Evolutionary conservation across 1,139 yeast genomes (phyloP).

Genomic region (Kodamaea suecica): DNA sequence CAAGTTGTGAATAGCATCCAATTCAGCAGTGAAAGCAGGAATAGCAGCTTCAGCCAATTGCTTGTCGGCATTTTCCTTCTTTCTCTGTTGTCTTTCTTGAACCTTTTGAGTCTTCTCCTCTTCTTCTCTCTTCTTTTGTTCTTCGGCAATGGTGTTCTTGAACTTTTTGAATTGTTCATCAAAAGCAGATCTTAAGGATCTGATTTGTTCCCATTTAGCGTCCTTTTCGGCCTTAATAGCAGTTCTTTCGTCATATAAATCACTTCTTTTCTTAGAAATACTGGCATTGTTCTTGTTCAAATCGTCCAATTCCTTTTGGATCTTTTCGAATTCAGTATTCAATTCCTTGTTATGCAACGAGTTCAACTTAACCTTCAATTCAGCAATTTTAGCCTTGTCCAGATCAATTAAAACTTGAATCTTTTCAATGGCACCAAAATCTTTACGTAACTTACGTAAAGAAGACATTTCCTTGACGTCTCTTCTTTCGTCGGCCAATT

Average conservation of each 20-base stretch:
- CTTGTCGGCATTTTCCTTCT: slow-evolving; percentile 63
- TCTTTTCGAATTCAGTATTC: slow-evolving; percentile 56
- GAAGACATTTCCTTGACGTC: slow-evolving; percentile 80
- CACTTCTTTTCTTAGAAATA: slow-evolving; percentile 63
- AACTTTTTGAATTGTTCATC: slow-evolving; percentile 71
- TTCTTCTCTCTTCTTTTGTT: slow-evolving; percentile 67
- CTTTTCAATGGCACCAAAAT: slow-evolving; percentile 69
- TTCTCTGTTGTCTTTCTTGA: slow-evolving; percentile 59
- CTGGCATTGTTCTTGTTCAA: slow-evolving; percentile 60
- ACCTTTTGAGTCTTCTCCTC: slow-evolving; percentile 56
- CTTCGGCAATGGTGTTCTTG: slow-evolving; percentile 65
- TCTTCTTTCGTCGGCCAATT: slow-evolving; percentile 90
- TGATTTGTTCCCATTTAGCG: slow-evolving; percentile 60
- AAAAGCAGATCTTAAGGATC: slow-evolving; percentile 62
- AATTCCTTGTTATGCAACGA: slow-evolving; percentile 63
- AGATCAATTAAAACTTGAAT: slow-evolving; percentile 77
- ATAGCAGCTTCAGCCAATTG: slow-evolving; percentile 65
- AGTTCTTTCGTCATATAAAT: slow-evolving; percentile 62
- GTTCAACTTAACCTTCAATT: slow-evolving; percentile 66
- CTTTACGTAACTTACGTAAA: slow-evolving; percentile 79
- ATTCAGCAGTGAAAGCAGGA: slow-evolving; percentile 83
- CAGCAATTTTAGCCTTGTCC: slow-evolving; percentile 74
- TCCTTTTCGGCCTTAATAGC: slow-evolving; percentile 69
- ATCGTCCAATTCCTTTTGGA: slow-evolving; percentile 61
- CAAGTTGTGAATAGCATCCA: slow-evolving; percentile 68